Conservation (phyloP, 2,329 filamentous ascomycete genomes). For the Aspergillus awamori region DNA sequence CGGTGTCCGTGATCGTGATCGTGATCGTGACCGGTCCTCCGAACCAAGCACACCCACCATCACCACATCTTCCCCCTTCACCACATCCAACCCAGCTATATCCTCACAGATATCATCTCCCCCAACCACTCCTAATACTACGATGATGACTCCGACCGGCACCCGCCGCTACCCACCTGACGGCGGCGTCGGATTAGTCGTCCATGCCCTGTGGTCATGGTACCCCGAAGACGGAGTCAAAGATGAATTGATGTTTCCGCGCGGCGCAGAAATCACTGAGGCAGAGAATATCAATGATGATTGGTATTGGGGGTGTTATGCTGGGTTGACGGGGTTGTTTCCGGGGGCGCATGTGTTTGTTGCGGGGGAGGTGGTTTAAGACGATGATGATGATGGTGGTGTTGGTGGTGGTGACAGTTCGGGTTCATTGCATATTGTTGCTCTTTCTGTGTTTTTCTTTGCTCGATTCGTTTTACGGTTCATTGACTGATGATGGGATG, state of each 20-base stretch:
- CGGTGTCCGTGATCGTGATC: slow-evolving; percentile 12
- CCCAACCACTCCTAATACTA: neutral
- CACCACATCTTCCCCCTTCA: slow-evolving; percentile 54
- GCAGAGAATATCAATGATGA: slow-evolving; percentile 86
- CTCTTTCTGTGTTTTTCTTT: neutral
- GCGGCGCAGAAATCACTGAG: slow-evolving; percentile 79
- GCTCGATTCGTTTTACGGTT: neutral
- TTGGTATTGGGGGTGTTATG: slow-evolving; percentile 87
- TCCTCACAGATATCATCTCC: slow-evolving; percentile 10
- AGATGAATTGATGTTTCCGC: slow-evolving; percentile 84
- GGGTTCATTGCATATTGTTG: neutral
- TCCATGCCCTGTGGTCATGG: slow-evolving; percentile 74
- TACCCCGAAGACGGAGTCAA: slow-evolving; percentile 61
- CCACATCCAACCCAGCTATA: slow-evolving; percentile 50
- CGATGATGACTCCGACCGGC: too few species aligned
- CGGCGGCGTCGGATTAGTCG: slow-evolving; percentile 68
- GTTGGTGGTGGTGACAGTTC: neutral
- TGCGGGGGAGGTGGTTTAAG: slow-evolving; percentile 39
- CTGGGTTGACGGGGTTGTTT: slow-evolving; percentile 77
- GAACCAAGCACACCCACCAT: slow-evolving; percentile 25
- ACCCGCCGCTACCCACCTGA: slow-evolving; percentile 67
- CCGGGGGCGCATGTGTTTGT: slow-evolving; percentile 73
- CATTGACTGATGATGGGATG: neutral
- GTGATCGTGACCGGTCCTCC: slow-evolving; percentile 10
- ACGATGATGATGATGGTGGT: neutral